These are phyloP conservation scores for Cyclaneusma minus DNA, from an alignment of 2,329 filamentous ascomycete species.

Conservation along the genomic window DNA sequence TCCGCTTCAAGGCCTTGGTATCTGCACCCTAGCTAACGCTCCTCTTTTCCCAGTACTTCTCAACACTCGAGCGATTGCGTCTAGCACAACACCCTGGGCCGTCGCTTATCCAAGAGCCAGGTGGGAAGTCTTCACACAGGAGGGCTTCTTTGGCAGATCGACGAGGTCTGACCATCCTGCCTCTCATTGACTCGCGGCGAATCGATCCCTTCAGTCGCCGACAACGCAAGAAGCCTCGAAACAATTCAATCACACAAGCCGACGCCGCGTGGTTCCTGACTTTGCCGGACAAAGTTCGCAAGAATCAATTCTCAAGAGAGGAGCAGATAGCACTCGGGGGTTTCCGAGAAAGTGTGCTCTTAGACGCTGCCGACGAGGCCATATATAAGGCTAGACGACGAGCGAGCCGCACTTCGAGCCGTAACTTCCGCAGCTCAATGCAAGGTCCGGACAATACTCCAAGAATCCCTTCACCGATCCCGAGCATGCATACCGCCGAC, in stretches of 20 bases:
- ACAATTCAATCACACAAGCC: constrained; percentile 26
- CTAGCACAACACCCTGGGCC: constrained; percentile 36
- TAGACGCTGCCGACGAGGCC: constrained; percentile 43
- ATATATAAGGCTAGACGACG: constrained; percentile 31
- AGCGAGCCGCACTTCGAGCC: constrained; percentile 20
- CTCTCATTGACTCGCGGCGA: constrained; percentile 11
- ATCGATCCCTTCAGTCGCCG: constrained; percentile 11
- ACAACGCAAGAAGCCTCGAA: constrained; percentile 13
- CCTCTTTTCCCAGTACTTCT: constrained; percentile 46
- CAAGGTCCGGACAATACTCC: constrained; percentile 16
- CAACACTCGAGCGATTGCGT: constrained; percentile 52
- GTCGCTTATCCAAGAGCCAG: constrained; percentile 12
- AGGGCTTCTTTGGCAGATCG: constrained; percentile 13
- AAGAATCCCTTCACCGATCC: constrained; percentile 15
- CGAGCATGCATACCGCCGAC: constrained; percentile 9
- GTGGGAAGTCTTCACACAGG: constrained; percentile 4
- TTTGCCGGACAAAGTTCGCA: constrained; percentile 58
- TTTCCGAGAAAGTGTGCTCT: constrained; percentile 32
- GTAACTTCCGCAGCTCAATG: constrained; percentile 19
- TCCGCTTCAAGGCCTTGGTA: not conserved
- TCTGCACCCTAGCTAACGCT: constrained; percentile 5
- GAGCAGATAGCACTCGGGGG: constrained; percentile 49
- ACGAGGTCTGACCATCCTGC: constrained; percentile 12
- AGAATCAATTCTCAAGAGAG: constrained; percentile 53
- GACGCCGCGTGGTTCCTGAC: constrained; percentile 54